phyloP scores from a whole-genome alignment of 2,329 filamentous ascomycete genomes.

The Blastomyces parvus region DNA sequence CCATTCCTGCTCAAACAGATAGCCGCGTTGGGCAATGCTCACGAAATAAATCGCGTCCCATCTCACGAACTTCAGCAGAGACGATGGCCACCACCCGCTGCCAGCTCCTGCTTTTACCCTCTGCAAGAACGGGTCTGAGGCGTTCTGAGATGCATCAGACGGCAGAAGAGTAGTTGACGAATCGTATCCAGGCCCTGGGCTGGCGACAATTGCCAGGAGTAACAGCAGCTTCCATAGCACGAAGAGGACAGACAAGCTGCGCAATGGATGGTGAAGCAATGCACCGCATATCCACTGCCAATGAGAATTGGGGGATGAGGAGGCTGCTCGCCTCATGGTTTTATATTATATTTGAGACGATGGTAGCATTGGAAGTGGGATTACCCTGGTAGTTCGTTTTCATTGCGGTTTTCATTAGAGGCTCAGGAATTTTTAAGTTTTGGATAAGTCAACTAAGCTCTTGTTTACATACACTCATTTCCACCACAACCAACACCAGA shows the following conservation, averaged over 20 bases:
- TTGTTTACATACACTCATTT: no score
- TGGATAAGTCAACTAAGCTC: no score
- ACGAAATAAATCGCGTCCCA: constrained; percentile 58
- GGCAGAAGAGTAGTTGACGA: constrained; percentile 49
- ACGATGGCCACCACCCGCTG: neutral
- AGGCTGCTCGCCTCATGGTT: constrained; percentile 3
- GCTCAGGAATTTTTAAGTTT: no score
- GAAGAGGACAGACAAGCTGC: constrained; percentile 36
- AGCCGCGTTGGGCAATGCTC: constrained; percentile 44
- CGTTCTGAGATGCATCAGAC: constrained; percentile 11
- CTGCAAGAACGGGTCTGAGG: constrained; percentile 9
- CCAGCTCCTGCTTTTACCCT: constrained; percentile 3
- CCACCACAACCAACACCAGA: no score
- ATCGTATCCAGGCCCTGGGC: constrained; percentile 54
- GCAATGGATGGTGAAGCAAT: constrained; percentile 22
- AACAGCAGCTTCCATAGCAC: constrained; percentile 49
- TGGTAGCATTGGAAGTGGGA: neutral
- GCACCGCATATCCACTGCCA: constrained; percentile 4
- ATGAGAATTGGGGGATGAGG: neutral
- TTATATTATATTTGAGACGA: neutral
- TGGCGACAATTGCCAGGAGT: constrained; percentile 39
- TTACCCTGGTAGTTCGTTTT: no score
- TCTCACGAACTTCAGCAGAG: constrained; percentile 39
- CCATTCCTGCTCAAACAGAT: constrained; percentile 57
- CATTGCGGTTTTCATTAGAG: no score